Percentiles rank a stretch among this genome's conserved stretches.
phyloP scores from a whole-genome alignment of 2,329 filamentous ascomycete genomes.

The Aurifilum marmelostoma region DNA sequence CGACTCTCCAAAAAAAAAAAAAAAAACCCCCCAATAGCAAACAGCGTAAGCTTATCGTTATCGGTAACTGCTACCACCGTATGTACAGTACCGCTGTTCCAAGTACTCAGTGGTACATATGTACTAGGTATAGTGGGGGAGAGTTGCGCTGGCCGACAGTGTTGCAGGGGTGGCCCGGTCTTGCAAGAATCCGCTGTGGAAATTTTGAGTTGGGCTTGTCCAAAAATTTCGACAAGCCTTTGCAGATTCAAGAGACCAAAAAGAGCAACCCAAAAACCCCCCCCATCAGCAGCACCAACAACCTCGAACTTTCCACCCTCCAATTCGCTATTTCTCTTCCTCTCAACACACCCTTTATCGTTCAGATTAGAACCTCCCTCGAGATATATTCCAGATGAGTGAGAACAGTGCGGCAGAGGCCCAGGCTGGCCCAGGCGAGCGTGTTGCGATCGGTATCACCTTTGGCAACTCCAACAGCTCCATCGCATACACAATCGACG shows the following conservation, averaged over 20 bases:
- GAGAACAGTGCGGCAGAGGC: conserved; percentile 48
- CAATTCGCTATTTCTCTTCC: neutral
- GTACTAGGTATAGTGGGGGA: conserved; percentile 1
- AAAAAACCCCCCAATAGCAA: too few species aligned
- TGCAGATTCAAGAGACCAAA: conserved; percentile 1
- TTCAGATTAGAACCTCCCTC: neutral
- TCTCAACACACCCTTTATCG: conserved; percentile 24
- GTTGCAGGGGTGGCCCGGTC: conserved; percentile 19
- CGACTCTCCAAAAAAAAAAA: too few species aligned
- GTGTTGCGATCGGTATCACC: conserved; percentile 86
- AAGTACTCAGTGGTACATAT: neutral
- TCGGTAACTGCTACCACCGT: neutral
- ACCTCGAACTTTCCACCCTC: neutral
- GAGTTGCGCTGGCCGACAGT: neutral
- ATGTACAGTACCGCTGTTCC: neutral
- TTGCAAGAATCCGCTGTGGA: conserved; percentile 19
- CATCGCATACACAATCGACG: conserved; percentile 90
- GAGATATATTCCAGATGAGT: conserved; percentile 44
- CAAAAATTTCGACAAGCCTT: conserved; percentile 30
- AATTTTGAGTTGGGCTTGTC: conserved; percentile 24
- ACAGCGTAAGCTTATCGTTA: conserved; percentile 21
- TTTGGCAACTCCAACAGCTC: conserved; percentile 99
- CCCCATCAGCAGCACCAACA: neutral
- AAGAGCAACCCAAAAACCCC: neutral
- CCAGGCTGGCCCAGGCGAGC: conserved; percentile 58